These are phyloP conservation scores for Hericium rajendrae DNA, from an alignment of 768 basidiomycete genomes.

Conservation along the genomic window DNA sequence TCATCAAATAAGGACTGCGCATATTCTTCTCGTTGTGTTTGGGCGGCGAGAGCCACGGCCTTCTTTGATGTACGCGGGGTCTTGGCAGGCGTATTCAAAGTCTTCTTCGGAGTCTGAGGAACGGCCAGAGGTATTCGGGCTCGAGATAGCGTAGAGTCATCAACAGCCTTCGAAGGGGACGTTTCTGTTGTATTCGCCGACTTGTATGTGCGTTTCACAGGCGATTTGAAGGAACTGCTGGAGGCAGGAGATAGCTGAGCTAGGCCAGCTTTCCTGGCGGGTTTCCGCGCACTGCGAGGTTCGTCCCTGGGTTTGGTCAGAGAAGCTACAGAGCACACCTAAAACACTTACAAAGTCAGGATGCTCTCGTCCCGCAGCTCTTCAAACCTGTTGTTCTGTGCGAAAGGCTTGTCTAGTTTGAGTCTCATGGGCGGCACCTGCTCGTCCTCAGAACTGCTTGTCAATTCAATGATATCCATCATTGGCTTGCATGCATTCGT, in stretches of 20 bases:
- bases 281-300: not conserved
- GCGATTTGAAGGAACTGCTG: too few relatives aligned
- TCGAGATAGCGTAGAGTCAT: not conserved
- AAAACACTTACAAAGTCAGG: not conserved
- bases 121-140: not conserved
- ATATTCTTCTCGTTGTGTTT: slow-evolving; percentile 10
- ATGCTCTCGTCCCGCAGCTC: not conserved
- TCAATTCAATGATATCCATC: not conserved
- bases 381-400: not conserved
- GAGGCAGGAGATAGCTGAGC: too few relatives aligned
- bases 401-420: not conserved
- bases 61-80: slow-evolving; percentile 13
- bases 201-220: too few relatives aligned
- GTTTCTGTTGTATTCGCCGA: too few relatives aligned
- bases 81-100: slow-evolving; percentile 2
- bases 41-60: slow-evolving; percentile 7
- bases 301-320: not conserved
- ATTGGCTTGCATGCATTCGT: too few relatives aligned
- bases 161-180: not conserved
- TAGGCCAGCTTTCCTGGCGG: not conserved
- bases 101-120: not conserved
- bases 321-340: not conserved
- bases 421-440: not conserved
- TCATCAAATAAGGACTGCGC: slow-evolving; percentile 12
- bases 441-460: not conserved